These are phyloP conservation scores for Aspergillus steynii DNA, from an alignment of 495 filamentous ascomycete genomes.

Conservation along the genomic window DNA sequence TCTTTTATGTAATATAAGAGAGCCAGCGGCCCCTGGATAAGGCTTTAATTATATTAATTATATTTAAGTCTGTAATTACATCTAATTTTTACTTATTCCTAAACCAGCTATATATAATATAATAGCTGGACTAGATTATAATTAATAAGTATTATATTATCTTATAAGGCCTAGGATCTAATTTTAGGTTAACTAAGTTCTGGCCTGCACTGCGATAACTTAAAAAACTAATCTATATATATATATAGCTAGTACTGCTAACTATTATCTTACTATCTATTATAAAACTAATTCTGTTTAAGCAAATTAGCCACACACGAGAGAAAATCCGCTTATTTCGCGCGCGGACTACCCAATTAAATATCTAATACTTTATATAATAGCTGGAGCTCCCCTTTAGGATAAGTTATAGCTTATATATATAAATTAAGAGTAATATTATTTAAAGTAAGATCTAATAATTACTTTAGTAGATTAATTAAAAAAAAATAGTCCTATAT, in stretches of 20 bases:
- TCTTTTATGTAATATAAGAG: no score
- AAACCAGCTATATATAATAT: no score
- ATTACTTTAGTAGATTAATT: slow-evolving; percentile 1
- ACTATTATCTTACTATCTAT: not conserved
- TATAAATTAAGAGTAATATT: no score
- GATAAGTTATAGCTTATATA: no score
- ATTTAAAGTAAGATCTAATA: no score
- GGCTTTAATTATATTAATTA: no score
- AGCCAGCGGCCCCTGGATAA: no score
- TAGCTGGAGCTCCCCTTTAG: not conserved
- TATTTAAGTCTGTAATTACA: no score
- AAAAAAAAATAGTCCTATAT: not conserved
- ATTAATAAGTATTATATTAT: no score
- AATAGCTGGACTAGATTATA: no score
- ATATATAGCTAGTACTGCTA: not conserved
- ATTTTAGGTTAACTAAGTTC: slow-evolving; percentile 1
- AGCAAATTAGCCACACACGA: not conserved
- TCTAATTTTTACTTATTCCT: no score
- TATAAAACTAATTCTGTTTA: not conserved
- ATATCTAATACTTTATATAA: not conserved
- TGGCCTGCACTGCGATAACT: not conserved
- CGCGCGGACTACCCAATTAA: not conserved
- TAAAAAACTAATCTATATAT: not conserved
- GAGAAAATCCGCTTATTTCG: not conserved
- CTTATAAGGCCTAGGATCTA: not conserved